These are phyloP conservation scores for Talaromyces islandicus DNA, from an alignment of 2,329 filamentous ascomycete genomes.

Conservation along the genomic window DNA sequence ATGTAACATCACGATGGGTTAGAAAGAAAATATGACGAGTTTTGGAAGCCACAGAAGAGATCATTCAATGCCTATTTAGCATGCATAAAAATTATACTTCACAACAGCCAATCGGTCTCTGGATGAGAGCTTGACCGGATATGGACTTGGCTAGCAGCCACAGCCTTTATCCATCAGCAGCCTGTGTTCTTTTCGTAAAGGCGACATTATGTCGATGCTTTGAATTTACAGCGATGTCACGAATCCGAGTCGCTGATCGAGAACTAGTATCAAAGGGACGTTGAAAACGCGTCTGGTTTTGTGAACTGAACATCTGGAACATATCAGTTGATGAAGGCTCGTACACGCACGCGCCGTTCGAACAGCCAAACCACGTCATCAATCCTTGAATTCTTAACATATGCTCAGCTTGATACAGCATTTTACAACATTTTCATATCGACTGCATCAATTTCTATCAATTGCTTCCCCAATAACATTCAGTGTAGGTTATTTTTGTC, in stretches of 20 bases:
- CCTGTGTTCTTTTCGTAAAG: too few species aligned
- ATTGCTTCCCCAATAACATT: too few species aligned
- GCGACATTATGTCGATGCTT: too few species aligned
- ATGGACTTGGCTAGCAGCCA: neutral
- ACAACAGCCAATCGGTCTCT: neutral
- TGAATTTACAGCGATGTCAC: too few species aligned
- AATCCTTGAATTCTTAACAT: neutral
- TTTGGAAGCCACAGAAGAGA: neutral
- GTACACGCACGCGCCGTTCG: too few species aligned
- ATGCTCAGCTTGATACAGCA: neutral
- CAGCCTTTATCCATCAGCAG: too few species aligned
- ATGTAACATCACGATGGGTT: neutral
- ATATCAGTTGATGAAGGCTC: too few species aligned
- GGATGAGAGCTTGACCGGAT: neutral
- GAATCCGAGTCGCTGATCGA: neutral
- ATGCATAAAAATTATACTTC: too few species aligned
- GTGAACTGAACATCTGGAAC: neutral
- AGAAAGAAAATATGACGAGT: neutral
- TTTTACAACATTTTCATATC: neutral
- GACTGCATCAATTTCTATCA: neutral
- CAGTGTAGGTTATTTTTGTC: too few species aligned
- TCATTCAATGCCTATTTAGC: neutral
- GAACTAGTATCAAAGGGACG: neutral
- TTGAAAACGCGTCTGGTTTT: neutral
- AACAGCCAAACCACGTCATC: too few species aligned